Conservation (phyloP, 345 rosid genomes). For the thale cress (Arabidopsis thaliana) region TAIR10.1 NC_003071.7:13334501-13335000, state of each 20-base stretch:
- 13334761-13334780: conserved; percentile 20
- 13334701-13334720: conserved; percentile 33
- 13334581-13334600: conserved; percentile 35
- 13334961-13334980: neutral
- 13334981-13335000: neutral
- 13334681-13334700: conserved; percentile 34
- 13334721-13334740: conserved; percentile 44
- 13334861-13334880: neutral
- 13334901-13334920: too few species aligned
- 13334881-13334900: too few species aligned
- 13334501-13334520: conserved; percentile 6
- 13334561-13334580: conserved; percentile 20
- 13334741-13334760: conserved; percentile 37
- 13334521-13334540: conserved; percentile 49
- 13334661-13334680: conserved; percentile 60
- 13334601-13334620: conserved; percentile 62
- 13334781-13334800: conserved; percentile 4
- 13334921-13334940: too few species aligned
- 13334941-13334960: too few species aligned
- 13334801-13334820: neutral
- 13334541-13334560: conserved; percentile 57
- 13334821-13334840: conserved; percentile 16
- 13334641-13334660: conserved; percentile 59
- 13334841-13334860: neutral
- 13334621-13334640: conserved; percentile 59